These are phyloP conservation scores for Salmacisia buchloeana DNA, from an alignment of 1,284 basidiomycete genomes.

Conservation along the genomic window DNA sequence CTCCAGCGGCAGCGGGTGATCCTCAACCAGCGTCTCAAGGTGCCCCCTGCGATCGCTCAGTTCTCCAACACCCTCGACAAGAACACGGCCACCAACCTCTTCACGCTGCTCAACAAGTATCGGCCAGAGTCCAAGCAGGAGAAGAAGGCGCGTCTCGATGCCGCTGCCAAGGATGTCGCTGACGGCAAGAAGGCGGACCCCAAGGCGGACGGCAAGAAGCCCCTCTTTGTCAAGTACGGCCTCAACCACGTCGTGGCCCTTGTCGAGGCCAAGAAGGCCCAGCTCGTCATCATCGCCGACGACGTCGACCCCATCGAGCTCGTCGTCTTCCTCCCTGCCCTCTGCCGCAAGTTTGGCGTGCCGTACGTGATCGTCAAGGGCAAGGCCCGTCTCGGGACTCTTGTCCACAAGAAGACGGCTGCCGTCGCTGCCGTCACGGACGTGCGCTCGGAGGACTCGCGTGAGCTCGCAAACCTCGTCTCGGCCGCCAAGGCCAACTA, in stretches of 20 bases:
- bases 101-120: conserved; percentile 96
- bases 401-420: conserved; percentile 96
- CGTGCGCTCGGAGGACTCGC: conserved; percentile 86
- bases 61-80: conserved; percentile 98
- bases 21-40: conserved; percentile 96
- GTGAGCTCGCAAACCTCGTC: conserved; percentile 86
- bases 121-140: conserved; percentile 90
- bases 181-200: conserved; percentile 56
- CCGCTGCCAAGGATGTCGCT: conserved; percentile 68
- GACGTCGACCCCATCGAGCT: conserved; percentile 99
- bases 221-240: conserved; percentile 91
- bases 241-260: conserved; percentile 94
- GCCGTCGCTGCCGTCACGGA: conserved; percentile 86
- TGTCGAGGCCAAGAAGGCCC: conserved; percentile 88
- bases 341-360: conserved; percentile 98
- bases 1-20: conserved; percentile 98
- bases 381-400: conserved; percentile 92
- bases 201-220: conserved; percentile 63
- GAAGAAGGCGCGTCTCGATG: conserved; percentile 89
- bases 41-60: conserved; percentile 95
- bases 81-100: conserved; percentile 96
- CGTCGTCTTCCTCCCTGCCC: conserved; percentile 85
- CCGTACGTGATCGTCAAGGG: conserved; percentile 96
- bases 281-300: conserved; percentile 91
- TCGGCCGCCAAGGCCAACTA: conserved; percentile 92